phyloP scores from a whole-genome alignment of 306 rosid genomes.

The Psophocarpus tetragonolobus region DNA sequence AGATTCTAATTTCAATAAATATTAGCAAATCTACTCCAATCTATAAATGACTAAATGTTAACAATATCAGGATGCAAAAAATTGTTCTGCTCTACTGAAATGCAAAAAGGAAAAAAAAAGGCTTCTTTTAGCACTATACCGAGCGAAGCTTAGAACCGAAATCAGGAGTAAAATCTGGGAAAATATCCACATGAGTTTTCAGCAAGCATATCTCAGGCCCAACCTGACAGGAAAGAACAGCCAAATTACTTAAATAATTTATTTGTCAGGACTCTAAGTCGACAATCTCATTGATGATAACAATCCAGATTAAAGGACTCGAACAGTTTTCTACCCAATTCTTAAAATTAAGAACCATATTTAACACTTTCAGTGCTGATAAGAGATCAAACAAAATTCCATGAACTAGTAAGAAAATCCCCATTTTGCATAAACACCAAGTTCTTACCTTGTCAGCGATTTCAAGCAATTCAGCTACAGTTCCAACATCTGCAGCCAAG shows the following conservation, averaged over 20 bases:
- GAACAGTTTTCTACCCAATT: not conserved
- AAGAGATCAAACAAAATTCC: constrained; percentile 9
- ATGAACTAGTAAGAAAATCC: not conserved
- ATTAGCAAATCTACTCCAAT: not conserved
- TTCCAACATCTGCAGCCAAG: constrained; percentile 86
- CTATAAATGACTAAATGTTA: not conserved
- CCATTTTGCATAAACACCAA: not conserved
- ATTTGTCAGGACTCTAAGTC: not conserved
- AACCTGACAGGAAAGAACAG: constrained; percentile 52
- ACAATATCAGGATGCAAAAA: not conserved
- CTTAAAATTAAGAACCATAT: not conserved
- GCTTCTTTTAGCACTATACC: constrained; percentile 47
- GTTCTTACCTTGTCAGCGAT: constrained; percentile 74
- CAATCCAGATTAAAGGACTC: not conserved
- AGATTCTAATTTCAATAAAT: not conserved
- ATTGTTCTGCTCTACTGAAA: not conserved
- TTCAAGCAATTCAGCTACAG: constrained; percentile 76
- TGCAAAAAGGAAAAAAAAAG: not conserved
- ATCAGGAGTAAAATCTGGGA: constrained; percentile 85
- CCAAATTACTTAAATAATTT: not conserved
- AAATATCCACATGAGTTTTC: constrained; percentile 91
- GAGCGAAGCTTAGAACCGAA: constrained; percentile 77
- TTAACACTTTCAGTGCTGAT: not conserved
- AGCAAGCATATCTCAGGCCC: constrained; percentile 90
- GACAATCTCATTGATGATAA: constrained; percentile 2